Evolutionary conservation across 495 filamentous ascomycete species (phyloP).

Genomic region (Podospora didyma): DNA sequence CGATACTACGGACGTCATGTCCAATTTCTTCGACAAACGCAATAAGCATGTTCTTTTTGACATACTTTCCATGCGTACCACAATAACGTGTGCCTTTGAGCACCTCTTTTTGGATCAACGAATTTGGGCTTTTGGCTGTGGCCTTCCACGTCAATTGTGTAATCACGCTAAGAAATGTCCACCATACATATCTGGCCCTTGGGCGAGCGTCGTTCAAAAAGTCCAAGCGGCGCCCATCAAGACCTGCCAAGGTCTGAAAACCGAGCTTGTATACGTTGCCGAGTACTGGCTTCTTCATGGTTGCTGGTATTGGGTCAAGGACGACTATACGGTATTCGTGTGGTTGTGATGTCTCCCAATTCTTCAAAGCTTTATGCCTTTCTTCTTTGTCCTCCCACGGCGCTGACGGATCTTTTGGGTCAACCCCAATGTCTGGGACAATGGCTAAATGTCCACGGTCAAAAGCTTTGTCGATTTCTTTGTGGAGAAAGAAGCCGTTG

Average conservation of each 20-base stretch:
- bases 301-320: background rate
- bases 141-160: constrained; percentile 1
- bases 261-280: background rate
- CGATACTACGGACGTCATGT: constrained; percentile 5
- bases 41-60: constrained; percentile 6
- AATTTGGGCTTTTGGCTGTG: background rate
- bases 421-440: background rate
- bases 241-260: background rate
- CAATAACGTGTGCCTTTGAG: constrained; percentile 3
- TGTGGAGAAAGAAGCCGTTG: constrained; percentile 1
- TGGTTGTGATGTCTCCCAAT: constrained; percentile 1
- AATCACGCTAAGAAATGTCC: background rate
- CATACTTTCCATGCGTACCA: constrained; percentile 4
- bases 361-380: constrained; percentile 2
- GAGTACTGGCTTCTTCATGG: background rate
- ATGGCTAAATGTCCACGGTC: background rate
- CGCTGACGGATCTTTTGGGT: background rate
- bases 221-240: background rate
- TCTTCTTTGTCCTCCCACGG: constrained; percentile 3
- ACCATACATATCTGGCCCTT: constrained; percentile 1
- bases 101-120: constrained; percentile 6
- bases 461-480: background rate
- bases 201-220: constrained; percentile 2
- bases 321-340: background rate
- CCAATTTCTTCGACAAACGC: constrained; percentile 1